phyloP scores from a whole-genome alignment of 2,329 filamentous ascomycete species.

The Cladosporium sp. region DNA sequence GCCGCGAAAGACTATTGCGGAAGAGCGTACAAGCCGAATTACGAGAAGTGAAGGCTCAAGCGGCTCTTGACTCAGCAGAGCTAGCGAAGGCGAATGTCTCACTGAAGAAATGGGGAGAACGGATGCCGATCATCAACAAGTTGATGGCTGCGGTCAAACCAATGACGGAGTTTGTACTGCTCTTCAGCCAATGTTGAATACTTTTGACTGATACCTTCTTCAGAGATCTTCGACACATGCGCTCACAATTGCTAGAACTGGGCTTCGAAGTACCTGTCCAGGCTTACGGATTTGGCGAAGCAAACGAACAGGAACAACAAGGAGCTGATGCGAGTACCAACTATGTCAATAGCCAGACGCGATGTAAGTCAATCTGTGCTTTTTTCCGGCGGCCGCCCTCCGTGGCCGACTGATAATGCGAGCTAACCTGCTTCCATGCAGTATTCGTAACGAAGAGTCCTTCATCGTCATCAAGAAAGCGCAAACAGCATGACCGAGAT shows the following conservation, averaged over 20 bases:
- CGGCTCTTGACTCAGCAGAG: conserved; percentile 10
- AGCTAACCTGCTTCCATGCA: too few species aligned
- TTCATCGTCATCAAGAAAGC: conserved; percentile 26
- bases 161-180: conserved; percentile 24
- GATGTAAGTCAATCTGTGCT: not conserved
- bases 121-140: conserved; percentile 29
- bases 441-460: conserved; percentile 6
- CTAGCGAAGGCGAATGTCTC: conserved; percentile 23
- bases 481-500: conserved; percentile 17
- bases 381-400: not conserved
- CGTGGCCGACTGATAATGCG: too few species aligned
- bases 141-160: conserved; percentile 31
- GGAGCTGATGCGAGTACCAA: not conserved
- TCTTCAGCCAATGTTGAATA: too few species aligned
- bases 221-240: conserved; percentile 27
- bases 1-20: conserved; percentile 22
- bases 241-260: conserved; percentile 22
- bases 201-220: conserved; percentile 2
- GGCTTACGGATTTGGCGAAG: conserved; percentile 19
- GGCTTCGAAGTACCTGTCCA: conserved; percentile 25
- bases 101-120: conserved; percentile 28
- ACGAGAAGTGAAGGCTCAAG: conserved; percentile 13
- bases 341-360: not conserved
- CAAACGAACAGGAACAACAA: not conserved
- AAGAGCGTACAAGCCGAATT: conserved; percentile 19